Base-by-base conservation (phyloP, 2,329 filamentous ascomycete genomes). In the Leptographium wingfieldii region DNA sequence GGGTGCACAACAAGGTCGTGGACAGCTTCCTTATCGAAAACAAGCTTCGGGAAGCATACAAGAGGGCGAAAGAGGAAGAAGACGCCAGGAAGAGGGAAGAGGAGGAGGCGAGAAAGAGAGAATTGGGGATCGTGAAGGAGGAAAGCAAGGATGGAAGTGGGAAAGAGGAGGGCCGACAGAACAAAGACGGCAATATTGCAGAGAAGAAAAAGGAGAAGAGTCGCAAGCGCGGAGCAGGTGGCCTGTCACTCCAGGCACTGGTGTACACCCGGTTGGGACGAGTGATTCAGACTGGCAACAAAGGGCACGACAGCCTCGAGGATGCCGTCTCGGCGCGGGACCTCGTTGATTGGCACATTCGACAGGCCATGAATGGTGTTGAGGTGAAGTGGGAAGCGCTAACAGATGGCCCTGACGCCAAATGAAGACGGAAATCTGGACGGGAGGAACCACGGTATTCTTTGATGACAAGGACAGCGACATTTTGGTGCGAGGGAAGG, bases 311-410 rank as follows among this genome's bases (percentile, higher is more conserved):
- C 55, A 57, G 55, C 25, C 38, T 57, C 3, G 55, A 57, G 40
- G 55, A 57, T 33, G 55, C 55, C 38, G 27, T 57, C 19, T 27
- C 55, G 6, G 25, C 55, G 10, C 55, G 55, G 16, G 55, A 57
- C 40, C 38, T 57, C 9, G 55, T 33, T 3, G 55, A 57, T 12
- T 57, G 55, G 55, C 55, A 57, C n/a, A 19, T 57, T 14, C 25
- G n/a, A 33, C 25, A 57, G 38, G 40, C 40, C 27, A n/a, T 65
- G 71, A 22, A 66, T n/a, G 3, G 43, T 19, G 19, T 46, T 46
- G 43, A 46, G 43, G 43, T 46, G 43, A 46, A 46, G n/a, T 46
- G 43, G 43, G 43, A 46, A 46, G 16, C 43, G 43, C 16, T 19
- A 46, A 19, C 3, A 19, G 43, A 46, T n/a, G 43, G n/a, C 14